These are phyloP conservation scores for Clavispora asparagi DNA, from an alignment of 805 yeast species.

Conservation along the genomic window DNA sequence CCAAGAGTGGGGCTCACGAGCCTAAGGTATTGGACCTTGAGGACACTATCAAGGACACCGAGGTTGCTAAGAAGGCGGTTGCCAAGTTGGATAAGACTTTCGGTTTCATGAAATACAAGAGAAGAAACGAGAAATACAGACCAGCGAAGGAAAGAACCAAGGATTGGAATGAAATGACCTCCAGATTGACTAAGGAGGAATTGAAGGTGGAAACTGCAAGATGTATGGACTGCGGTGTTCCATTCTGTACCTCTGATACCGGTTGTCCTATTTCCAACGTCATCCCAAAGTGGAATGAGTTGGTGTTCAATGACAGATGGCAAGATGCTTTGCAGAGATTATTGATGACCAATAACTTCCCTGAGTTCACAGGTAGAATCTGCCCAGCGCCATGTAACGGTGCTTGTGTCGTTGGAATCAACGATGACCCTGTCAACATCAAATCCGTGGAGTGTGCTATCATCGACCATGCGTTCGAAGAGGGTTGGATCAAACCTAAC, in stretches of 20 bases:
- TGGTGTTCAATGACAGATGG: constrained; percentile 94
- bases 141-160: constrained; percentile 65
- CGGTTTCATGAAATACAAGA: constrained; percentile 92
- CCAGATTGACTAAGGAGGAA: constrained; percentile 78
- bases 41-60: constrained; percentile 73
- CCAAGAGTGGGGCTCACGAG: constrained; percentile 40
- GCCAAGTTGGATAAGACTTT: constrained; percentile 69
- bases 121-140: constrained; percentile 84
- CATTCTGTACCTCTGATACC: constrained; percentile 96
- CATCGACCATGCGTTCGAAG: constrained; percentile 92
- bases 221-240: constrained; percentile 99
- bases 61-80: constrained; percentile 57
- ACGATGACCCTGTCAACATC: constrained; percentile 93
- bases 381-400: constrained; percentile 99
- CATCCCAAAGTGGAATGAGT: constrained; percentile 97
- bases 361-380: constrained; percentile 96
- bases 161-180: constrained; percentile 91
- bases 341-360: constrained; percentile 96
- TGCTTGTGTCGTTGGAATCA: constrained; percentile 86
- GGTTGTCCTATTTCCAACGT: constrained; percentile 98
- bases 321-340: constrained; percentile 85
- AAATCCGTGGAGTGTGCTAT: constrained; percentile 94
- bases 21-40: constrained; percentile 88
- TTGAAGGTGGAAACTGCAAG: constrained; percentile 90
- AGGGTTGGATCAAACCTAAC: constrained; percentile 90